phyloP scores from a whole-genome alignment of 1,284 basidiomycete genomes.

The Marasmius sp. region DNA sequence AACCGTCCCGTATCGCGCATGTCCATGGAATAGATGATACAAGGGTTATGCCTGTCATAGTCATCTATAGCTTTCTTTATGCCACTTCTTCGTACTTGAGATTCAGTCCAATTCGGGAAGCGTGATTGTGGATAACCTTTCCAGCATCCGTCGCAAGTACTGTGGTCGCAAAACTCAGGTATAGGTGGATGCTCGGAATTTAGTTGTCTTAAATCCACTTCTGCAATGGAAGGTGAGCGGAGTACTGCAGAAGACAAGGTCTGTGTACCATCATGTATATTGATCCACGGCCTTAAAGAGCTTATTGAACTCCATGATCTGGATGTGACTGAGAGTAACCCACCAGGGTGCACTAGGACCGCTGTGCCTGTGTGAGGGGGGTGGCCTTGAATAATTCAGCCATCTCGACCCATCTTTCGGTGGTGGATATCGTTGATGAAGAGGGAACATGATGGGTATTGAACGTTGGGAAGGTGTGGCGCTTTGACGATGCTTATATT shows the following conservation, averaged over 20 bases:
- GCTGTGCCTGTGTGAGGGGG: neutral
- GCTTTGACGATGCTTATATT: neutral
- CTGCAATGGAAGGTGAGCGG: neutral
- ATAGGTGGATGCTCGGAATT: neutral
- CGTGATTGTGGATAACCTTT: constrained; percentile 46
- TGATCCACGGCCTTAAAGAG: neutral
- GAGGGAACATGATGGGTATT: neutral
- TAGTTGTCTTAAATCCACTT: neutral
- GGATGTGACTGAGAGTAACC: neutral
- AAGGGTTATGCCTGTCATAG: constrained; percentile 22
- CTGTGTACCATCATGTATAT: neutral
- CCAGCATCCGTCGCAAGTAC: neutral
- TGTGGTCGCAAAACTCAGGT: neutral
- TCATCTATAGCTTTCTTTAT: constrained; percentile 32
- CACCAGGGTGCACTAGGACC: neutral
- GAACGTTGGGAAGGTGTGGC: neutral
- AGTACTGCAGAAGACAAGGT: neutral
- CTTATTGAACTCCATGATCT: neutral
- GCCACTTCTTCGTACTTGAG: constrained; percentile 45
- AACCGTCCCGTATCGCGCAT: constrained; percentile 20
- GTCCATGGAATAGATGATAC: constrained; percentile 41
- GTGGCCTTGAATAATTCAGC: neutral
- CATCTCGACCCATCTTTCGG: neutral
- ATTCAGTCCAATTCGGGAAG: constrained; percentile 53
- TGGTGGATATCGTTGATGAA: neutral